Conservation (phyloP, 2,329 filamentous ascomycete genomes). For the Aspergillus viridinutans region DNA sequence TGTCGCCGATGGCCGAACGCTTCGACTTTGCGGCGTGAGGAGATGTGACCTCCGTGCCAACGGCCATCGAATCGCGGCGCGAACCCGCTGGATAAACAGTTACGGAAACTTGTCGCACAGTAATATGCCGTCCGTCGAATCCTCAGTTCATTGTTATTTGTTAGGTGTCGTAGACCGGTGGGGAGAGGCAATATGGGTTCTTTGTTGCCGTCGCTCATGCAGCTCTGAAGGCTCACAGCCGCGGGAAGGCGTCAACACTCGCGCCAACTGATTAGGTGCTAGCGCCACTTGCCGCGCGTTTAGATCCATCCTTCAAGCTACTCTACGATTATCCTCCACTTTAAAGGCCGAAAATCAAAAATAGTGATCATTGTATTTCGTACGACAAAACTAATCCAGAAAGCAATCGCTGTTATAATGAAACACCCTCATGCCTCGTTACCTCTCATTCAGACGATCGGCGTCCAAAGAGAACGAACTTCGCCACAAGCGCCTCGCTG, state of each 20-base stretch:
- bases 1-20: not conserved
- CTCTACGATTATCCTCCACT: not conserved
- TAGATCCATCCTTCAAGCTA: not conserved
- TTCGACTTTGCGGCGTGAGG: not conserved
- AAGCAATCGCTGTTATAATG: not conserved
- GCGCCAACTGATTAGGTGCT: not conserved
- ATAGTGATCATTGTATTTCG: not conserved
- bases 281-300: not conserved
- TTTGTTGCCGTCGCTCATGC: not conserved
- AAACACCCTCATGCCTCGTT: not conserved
- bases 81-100: not conserved
- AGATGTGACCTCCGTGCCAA: not conserved
- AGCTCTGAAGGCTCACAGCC: not conserved
- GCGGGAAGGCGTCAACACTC: not conserved
- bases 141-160: not conserved
- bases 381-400: not conserved
- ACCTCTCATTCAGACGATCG: not conserved
- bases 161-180: not conserved
- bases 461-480: slow-evolving; percentile 6
- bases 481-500: slow-evolving; percentile 31
- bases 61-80: not conserved
- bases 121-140: not conserved
- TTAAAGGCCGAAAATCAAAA: not conserved
- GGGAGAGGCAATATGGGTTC: not conserved
- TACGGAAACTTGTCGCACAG: not conserved